Conservation (phyloP, 768 basidiomycete species). For the Tricholoma saponaceum region DNA sequence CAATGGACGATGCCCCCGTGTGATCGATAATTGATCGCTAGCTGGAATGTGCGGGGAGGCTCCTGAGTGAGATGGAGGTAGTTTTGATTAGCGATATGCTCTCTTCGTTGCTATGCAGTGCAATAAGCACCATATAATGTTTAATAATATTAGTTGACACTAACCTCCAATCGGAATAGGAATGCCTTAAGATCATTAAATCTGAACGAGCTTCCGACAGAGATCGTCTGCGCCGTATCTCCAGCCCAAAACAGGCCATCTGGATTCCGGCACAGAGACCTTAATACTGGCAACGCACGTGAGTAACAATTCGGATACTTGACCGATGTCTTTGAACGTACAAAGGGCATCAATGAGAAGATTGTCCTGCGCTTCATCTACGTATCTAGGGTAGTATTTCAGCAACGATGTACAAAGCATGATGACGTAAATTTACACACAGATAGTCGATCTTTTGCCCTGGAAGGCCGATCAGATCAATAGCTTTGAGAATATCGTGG, state of each 20-base stretch:
- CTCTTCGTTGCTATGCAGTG: conserved; percentile 10
- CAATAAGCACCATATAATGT: not conserved
- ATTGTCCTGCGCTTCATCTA: conserved; percentile 75
- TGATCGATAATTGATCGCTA: conserved; percentile 64
- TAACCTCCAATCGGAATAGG: conserved; percentile 57
- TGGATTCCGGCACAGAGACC: conserved; percentile 57
- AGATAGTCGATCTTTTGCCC: conserved; percentile 50
- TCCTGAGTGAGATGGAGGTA: not conserved
- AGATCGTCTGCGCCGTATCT: conserved; percentile 77
- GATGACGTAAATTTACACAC: conserved; percentile 29
- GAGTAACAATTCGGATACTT: not conserved
- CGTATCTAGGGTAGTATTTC: conserved; percentile 39
- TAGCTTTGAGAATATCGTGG: conserved; percentile 39
- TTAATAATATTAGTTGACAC: not conserved
- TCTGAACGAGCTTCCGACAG: conserved; percentile 65
- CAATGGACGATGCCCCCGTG: conserved; percentile 74
- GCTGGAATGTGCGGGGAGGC: conserved; percentile 42
- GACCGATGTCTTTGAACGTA: conserved; percentile 23
- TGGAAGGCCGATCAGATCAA: conserved; percentile 27
- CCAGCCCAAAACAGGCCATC: conserved; percentile 77
- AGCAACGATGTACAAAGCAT: not conserved
- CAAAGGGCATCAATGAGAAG: conserved; percentile 60
- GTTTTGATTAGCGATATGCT: not conserved
- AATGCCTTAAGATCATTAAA: conserved; percentile 73
- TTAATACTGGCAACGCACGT: conserved; percentile 42